phyloP scores from a whole-genome alignment of 176 grass and related monocot species.

The Areca catechu region DNA sequence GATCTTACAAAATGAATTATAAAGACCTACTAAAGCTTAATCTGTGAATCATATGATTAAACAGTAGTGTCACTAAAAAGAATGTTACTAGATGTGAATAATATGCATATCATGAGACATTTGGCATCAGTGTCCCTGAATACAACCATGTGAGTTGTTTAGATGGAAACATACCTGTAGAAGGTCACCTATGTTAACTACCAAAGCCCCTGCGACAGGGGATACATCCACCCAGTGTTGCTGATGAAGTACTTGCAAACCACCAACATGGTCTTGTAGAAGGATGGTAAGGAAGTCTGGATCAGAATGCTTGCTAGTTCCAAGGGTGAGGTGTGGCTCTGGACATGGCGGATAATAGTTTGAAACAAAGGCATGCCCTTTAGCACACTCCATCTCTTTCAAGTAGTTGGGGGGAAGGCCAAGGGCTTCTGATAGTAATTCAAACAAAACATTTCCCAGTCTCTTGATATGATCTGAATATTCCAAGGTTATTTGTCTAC shows the following conservation, averaged over 20 bases:
- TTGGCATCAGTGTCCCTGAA: too few relatives aligned
- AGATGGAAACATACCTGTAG: constrained; percentile 4
- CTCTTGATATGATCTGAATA: background rate
- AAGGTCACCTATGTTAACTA: constrained; percentile 27
- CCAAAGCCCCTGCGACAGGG: constrained; percentile 1
- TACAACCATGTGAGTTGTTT: too few relatives aligned
- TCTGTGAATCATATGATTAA: too few relatives aligned
- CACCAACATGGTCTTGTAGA: constrained; percentile 20
- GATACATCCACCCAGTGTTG: constrained; percentile 9
- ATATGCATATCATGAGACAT: too few relatives aligned
- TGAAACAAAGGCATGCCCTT: constrained; percentile 1
- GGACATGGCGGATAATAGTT: constrained; percentile 29
- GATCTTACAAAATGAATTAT: too few relatives aligned
- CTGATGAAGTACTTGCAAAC: constrained; percentile 19
- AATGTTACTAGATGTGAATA: too few relatives aligned
- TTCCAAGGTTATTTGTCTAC: constrained; percentile 15
- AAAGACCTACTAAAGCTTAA: too few relatives aligned
- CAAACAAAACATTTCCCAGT: background rate
- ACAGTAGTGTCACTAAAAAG: too few relatives aligned
- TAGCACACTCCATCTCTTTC: constrained; percentile 12
- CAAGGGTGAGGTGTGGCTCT: constrained; percentile 23
- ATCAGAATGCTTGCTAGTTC: constrained; percentile 18
- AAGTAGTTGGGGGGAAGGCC: constrained; percentile 4
- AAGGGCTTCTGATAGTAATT: constrained; percentile 21
- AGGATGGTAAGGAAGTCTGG: constrained; percentile 23